A percentile compares a stretch with the other conserved stretches of the same genome.
phyloP scores from a whole-genome alignment of 1,284 basidiomycete genomes.

The Moniliophthora roreri region DNA sequence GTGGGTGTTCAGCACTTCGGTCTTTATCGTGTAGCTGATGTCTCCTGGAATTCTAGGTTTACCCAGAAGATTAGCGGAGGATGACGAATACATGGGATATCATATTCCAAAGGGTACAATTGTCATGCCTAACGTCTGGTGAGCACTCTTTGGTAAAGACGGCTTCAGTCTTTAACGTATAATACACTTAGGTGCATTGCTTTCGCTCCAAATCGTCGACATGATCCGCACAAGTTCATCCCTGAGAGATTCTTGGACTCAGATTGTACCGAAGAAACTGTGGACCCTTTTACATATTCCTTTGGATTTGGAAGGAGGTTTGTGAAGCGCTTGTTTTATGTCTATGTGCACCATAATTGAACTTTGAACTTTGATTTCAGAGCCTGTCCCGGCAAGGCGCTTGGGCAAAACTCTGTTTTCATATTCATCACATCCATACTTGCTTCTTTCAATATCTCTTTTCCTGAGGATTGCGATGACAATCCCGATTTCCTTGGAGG shows the following conservation, averaged over 20 bases:
- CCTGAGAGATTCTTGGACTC: conserved; percentile 14
- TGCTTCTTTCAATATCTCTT: conserved; percentile 7
- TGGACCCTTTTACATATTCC: conserved; percentile 7
- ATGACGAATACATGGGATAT: conserved; percentile 8
- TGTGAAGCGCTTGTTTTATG: background rate
- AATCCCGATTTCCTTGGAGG: background rate
- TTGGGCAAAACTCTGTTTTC: conserved; percentile 8
- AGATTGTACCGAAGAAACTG: too few species aligned
- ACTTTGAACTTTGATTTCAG: background rate
- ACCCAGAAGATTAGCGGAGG: conserved; percentile 4
- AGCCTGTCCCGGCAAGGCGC: conserved; percentile 9
- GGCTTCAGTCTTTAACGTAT: background rate
- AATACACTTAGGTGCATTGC: conserved; percentile 9
- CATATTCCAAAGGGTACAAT: conserved; percentile 11
- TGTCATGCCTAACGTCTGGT: conserved; percentile 14
- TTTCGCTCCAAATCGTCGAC: conserved; percentile 5
- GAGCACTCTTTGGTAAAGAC: background rate
- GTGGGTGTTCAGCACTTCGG: background rate
- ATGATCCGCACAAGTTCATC: conserved; percentile 12
- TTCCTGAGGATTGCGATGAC: background rate
- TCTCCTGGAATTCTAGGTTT: conserved; percentile 4
- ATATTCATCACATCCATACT: background rate
- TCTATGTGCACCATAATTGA: background rate
- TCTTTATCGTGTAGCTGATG: background rate
- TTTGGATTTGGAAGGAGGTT: conserved; percentile 15